Evolutionary conservation across 192 early-diverging fungal genomes (phyloP), one percentile per base, ranked within the genome.

Genomic region (Dissophora globulifera): DNA sequence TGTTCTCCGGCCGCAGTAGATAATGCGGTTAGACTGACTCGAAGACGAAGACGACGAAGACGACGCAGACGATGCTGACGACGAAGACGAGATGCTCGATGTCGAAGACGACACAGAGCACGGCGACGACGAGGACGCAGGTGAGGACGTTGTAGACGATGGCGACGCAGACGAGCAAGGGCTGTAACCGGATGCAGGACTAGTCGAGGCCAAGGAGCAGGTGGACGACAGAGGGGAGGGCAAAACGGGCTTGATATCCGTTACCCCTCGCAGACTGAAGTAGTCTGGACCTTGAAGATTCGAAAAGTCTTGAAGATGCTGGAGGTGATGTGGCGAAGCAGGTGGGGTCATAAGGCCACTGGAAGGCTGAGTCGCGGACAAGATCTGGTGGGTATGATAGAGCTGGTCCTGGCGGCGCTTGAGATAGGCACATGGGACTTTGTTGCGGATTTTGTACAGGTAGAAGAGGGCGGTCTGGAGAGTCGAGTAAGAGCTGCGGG

Each of bases 381-480:
- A n/a, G 15, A 55, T 47, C 23, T 32, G 46, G n/a, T 75, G 62
- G 2, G 42, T 41, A 17, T 23, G 26, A 33, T 29, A 57, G 22
- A 64, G 55, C 57, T 75, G 71, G 7, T 64, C 62, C 31, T 74
- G 60, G 22, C 70, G 70, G 42, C 70, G 70, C 62, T 62, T 63
- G 9, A 74, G 42, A 46, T 74, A 74, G 7, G 61, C 51, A 22
- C 55, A 46, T 9, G 70, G 70, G 61, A 74, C 70, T 42, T 74
- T 74, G 62, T 74, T 74, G 11, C 70, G 63, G 29, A 81, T 81
- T 52, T 85, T 80, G 62, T 93, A 81, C 10, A 93, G 67, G 67
- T 92, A 93, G 26, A 91, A 87, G 6, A 94, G 79, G 3, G 93
- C 90, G 48, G 91, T 89, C 68, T 94, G 91, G 48, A 94, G 81